Evolutionary conservation across 2,329 filamentous ascomycete species (phyloP).

Genomic region (Colletotrichum australisinense): DNA sequence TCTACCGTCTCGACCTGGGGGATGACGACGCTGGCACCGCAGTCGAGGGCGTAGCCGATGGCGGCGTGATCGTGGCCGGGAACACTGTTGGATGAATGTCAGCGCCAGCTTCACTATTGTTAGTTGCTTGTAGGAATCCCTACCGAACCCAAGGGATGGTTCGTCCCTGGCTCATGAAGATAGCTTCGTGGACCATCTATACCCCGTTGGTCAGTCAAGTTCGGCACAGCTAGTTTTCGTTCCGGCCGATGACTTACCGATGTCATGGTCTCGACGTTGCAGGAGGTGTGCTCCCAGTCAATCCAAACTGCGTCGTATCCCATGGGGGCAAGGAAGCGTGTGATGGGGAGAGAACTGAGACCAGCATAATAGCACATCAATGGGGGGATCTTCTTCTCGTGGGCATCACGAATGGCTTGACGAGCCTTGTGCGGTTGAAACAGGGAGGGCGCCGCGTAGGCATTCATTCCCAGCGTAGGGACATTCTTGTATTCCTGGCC

Average conservation of each 20-base stretch:
- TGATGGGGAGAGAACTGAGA: constrained; percentile 51
- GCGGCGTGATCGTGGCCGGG: constrained; percentile 58
- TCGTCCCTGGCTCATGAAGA: constrained; percentile 57
- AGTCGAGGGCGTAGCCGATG: constrained; percentile 59
- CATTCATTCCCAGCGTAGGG: constrained; percentile 45
- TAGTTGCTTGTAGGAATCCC: not conserved
- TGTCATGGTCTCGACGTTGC: constrained; percentile 62
- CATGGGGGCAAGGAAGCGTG: constrained; percentile 54
- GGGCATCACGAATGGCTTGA: constrained; percentile 57
- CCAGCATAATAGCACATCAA: constrained; percentile 56
- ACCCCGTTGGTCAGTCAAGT: constrained; percentile 10
- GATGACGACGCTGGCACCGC: constrained; percentile 59
- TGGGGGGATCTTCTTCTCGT: constrained; percentile 56
- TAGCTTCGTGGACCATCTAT: constrained; percentile 57
- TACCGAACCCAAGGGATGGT: constrained; percentile 57
- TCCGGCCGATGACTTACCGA: constrained; percentile 23
- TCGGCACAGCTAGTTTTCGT: not conserved
- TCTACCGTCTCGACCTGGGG: constrained; percentile 61
- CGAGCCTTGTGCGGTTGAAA: constrained; percentile 58
- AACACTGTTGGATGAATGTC: constrained; percentile 38
- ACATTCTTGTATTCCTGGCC: constrained; percentile 35
- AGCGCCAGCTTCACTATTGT: not conserved
- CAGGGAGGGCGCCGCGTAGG: constrained; percentile 56
- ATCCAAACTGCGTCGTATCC: constrained; percentile 57
- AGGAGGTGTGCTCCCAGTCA: constrained; percentile 60